A percentile compares a stretch with the other conserved stretches of the same genome.
These are phyloP conservation scores for Pythium monospermum DNA, from an alignment of 352 stramenopile species.

Conservation along the genomic window DNA sequence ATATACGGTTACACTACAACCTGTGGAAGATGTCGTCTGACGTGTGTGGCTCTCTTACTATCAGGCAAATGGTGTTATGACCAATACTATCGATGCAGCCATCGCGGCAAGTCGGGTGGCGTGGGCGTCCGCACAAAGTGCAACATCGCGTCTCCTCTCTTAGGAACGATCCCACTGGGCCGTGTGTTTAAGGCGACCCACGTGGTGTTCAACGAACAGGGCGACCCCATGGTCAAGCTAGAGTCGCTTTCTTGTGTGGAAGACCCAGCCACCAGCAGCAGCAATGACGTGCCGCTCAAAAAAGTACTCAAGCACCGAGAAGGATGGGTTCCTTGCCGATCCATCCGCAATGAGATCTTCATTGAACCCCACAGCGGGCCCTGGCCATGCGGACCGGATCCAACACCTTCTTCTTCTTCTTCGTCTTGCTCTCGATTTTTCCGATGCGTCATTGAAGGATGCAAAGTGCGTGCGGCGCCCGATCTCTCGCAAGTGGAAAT, in stretches of 20 bases:
- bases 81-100: slow-evolving; percentile 57
- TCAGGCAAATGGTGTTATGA: slow-evolving; percentile 57
- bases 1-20: too few species aligned
- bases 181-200: slow-evolving; percentile 56
- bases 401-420: background rate
- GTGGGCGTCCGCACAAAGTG: slow-evolving; percentile 58
- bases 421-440: slow-evolving; percentile 29
- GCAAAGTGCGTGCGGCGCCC: slow-evolving; percentile 46
- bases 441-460: slow-evolving; percentile 72
- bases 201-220: slow-evolving; percentile 66
- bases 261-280: slow-evolving; percentile 6
- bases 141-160: slow-evolving; percentile 63
- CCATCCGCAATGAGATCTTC: slow-evolving; percentile 68
- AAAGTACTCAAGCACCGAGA: slow-evolving; percentile 21
- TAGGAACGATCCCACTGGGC: slow-evolving; percentile 56
- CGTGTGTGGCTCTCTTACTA: too few species aligned
- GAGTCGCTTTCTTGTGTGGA: slow-evolving; percentile 33
- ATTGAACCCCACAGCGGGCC: slow-evolving; percentile 53
- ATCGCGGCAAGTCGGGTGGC: slow-evolving; percentile 60
- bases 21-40: too few species aligned
- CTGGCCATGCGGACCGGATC: slow-evolving; percentile 10
- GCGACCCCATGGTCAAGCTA: slow-evolving; percentile 69
- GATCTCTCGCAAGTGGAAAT: slow-evolving; percentile 59
- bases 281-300: background rate
- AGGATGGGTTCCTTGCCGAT: slow-evolving; percentile 65